These are phyloP conservation scores for Solanum etuberosum DNA, from an alignment of 257 asterid genomes.

Conservation along the genomic window DNA sequence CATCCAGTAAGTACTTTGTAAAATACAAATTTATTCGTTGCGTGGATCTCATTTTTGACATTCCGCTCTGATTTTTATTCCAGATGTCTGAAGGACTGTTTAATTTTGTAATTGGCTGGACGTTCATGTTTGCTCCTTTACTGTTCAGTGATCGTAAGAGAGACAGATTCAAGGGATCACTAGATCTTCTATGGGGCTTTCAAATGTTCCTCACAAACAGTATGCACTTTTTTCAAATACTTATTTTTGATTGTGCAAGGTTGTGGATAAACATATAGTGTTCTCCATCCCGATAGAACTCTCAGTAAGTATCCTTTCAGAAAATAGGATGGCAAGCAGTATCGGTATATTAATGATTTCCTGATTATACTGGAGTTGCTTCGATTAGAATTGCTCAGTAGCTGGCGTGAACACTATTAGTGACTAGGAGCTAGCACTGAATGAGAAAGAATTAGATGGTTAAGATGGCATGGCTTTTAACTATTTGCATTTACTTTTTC, in stretches of 20 bases:
- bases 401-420: not conserved
- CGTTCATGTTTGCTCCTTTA: constrained; percentile 84
- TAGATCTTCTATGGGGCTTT: constrained; percentile 72
- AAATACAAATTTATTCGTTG: not conserved
- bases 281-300: not conserved
- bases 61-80: not conserved
- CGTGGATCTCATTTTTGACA: not conserved
- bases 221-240: constrained; percentile 24
- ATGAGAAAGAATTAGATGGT: not conserved
- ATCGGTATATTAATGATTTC: not conserved
- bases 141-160: constrained; percentile 70
- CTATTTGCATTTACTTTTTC: not conserved
- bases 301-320: not conserved
- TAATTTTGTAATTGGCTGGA: constrained; percentile 95
- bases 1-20: constrained; percentile 46
- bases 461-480: not conserved
- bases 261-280: not conserved
- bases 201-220: constrained; percentile 97
- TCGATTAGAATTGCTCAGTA: not conserved
- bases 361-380: not conserved
- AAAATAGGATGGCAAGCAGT: not conserved
- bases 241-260: not conserved
- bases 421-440: not conserved
- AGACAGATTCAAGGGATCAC: constrained; percentile 61
- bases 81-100: constrained; percentile 95